These are phyloP conservation scores for Colletotrichum higginsianum DNA, from an alignment of 2,329 filamentous ascomycete species.

Conservation along the genomic window DNA sequence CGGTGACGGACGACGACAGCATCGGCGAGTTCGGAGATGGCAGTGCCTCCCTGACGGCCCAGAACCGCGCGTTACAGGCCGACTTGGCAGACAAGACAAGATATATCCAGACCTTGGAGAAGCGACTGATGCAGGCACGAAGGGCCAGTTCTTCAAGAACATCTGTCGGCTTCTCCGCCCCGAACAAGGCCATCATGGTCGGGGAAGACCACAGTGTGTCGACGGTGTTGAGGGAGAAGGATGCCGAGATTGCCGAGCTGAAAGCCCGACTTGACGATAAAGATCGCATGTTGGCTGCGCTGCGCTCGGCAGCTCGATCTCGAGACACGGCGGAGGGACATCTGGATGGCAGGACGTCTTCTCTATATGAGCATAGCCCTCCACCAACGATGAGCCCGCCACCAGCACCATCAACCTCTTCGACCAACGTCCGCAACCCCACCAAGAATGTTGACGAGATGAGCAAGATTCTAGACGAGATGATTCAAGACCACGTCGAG, in stretches of 20 bases:
- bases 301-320: conserved; percentile 88
- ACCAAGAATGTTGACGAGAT: conserved; percentile 88
- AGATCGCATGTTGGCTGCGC: conserved; percentile 90
- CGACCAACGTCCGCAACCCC: conserved; percentile 59
- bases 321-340: conserved; percentile 81
- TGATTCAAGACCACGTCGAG: conserved; percentile 92
- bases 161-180: conserved; percentile 78
- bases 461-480: conserved; percentile 93
- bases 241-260: conserved; percentile 93
- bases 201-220: conserved; percentile 84
- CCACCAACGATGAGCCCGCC: conserved; percentile 41
- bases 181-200: conserved; percentile 76
- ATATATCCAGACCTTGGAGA: conserved; percentile 95
- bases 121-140: conserved; percentile 89
- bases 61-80: conserved; percentile 92
- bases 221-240: conserved; percentile 85
- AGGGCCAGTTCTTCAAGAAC: conserved; percentile 91
- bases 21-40: conserved; percentile 89
- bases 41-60: conserved; percentile 83
- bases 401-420: conserved; percentile 28
- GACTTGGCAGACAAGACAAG: conserved; percentile 97
- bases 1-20: conserved; percentile 76
- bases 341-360: conserved; percentile 47
- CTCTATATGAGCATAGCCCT: conserved; percentile 44
- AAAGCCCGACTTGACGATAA: conserved; percentile 92